phyloP scores from a whole-genome alignment of 331 rosid genomes.

The Saraca asoca region DNA sequence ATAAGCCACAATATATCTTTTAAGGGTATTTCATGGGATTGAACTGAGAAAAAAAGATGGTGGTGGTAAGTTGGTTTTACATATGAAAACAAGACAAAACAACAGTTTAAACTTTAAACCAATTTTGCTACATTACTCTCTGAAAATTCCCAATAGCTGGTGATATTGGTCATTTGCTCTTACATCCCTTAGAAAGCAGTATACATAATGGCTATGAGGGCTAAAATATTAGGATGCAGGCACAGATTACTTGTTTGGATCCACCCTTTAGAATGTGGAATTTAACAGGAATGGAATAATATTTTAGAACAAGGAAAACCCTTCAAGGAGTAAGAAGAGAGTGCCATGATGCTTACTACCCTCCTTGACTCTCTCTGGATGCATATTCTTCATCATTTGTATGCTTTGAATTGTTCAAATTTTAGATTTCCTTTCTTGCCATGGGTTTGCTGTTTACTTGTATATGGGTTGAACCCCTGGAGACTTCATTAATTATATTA shows the following conservation, averaged over 20 bases:
- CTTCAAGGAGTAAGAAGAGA: neutral
- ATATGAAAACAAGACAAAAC: neutral
- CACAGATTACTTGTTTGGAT: neutral
- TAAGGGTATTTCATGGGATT: conserved; percentile 14
- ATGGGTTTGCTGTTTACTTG: conserved; percentile 2
- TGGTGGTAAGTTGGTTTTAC: neutral
- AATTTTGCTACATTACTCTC: neutral
- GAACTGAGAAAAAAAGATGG: conserved; percentile 3
- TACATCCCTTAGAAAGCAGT: too few species aligned
- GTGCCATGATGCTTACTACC: neutral
- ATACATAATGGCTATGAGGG: neutral
- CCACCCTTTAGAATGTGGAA: neutral
- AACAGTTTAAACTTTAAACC: conserved; percentile 7
- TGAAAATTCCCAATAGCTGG: too few species aligned
- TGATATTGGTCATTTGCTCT: too few species aligned
- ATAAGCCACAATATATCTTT: conserved; percentile 6
- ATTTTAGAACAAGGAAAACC: conserved; percentile 1
- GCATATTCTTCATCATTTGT: neutral
- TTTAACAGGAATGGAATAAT: neutral
- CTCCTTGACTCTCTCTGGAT: neutral
- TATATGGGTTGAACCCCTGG: neutral
- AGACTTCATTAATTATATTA: neutral
- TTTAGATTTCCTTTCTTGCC: conserved; percentile 9
- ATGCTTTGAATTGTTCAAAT: neutral
- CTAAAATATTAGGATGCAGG: neutral